phyloP scores from a whole-genome alignment of 1,284 basidiomycete species.

The Boletus semigastroideus region DNA sequence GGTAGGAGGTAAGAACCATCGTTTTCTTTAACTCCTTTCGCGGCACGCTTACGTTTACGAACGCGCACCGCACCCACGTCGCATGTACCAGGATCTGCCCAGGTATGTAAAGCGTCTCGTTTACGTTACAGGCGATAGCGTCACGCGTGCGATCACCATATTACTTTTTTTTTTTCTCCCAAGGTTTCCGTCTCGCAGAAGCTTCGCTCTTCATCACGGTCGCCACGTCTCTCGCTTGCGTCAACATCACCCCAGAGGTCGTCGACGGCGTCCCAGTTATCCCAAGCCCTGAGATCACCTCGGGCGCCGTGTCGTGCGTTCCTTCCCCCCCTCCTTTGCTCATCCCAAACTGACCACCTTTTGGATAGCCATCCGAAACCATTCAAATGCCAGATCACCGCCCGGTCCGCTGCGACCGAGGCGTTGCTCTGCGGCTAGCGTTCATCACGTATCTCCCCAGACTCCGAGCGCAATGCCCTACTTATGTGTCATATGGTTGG shows the following conservation, averaged over 20 bases:
- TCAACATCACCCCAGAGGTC: slow-evolving; percentile 15
- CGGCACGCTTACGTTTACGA: too few species aligned
- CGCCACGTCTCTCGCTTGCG: slow-evolving; percentile 18
- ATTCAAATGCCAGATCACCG: slow-evolving; percentile 16
- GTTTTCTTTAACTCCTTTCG: not conserved
- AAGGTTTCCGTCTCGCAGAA: slow-evolving; percentile 19
- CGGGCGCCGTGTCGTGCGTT: slow-evolving; percentile 13
- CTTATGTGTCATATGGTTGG: not conserved
- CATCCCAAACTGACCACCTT: too few species aligned
- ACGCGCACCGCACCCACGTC: too few species aligned
- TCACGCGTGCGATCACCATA: not conserved
- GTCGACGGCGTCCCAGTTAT: slow-evolving; percentile 21
- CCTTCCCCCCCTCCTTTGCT: not conserved
- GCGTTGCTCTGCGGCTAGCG: slow-evolving; percentile 9
- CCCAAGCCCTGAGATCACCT: slow-evolving; percentile 8
- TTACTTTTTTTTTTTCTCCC: not conserved
- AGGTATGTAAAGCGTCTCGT: slow-evolving; percentile 9
- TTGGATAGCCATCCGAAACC: slow-evolving; percentile 2
- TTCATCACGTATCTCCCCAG: too few species aligned
- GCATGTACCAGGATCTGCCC: slow-evolving; percentile 17
- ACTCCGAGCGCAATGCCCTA: too few species aligned
- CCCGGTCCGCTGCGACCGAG: slow-evolving; percentile 11
- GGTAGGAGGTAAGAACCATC: slow-evolving; percentile 17
- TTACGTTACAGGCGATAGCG: not conserved
- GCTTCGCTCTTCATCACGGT: slow-evolving; percentile 15